Conservation (phyloP, 768 basidiomycete genomes). For the Tephrocybe sp. region DNA sequence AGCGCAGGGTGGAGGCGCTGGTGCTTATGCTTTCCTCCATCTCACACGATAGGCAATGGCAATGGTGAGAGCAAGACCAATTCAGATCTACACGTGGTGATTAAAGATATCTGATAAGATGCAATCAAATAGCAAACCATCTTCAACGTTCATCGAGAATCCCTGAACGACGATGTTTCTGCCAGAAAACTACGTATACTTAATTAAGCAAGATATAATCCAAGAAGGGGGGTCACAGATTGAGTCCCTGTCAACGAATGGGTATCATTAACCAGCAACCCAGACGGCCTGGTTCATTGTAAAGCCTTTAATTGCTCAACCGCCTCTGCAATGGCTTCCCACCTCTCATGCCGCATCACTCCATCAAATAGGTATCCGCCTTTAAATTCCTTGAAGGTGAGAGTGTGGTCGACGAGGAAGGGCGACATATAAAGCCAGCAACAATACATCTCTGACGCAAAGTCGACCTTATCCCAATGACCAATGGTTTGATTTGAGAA, state of each 20-base stretch:
- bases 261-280: too few relatives aligned
- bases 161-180: too few relatives aligned
- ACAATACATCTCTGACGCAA: background rate
- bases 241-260: too few relatives aligned
- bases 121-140: too few relatives aligned
- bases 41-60: background rate
- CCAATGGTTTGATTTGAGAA: conserved; percentile 2
- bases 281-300: background rate
- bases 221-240: too few relatives aligned
- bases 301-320: background rate
- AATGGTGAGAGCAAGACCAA: background rate
- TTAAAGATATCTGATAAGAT: conserved; percentile 7
- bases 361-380: background rate
- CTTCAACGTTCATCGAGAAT: too few relatives aligned
- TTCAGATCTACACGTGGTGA: conserved; percentile 8
- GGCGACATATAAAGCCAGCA: background rate
- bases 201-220: too few relatives aligned
- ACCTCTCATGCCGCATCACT: background rate
- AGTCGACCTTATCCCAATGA: background rate
- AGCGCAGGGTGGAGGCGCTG: conserved; percentile 40
- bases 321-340: background rate
- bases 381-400: conserved; percentile 1
- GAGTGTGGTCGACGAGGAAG: background rate
- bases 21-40: conserved; percentile 29
- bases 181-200: too few relatives aligned